Conservation (phyloP, 495 filamentous ascomycete genomes). For the Pseudoneurospora amorphoporcata region DNA sequence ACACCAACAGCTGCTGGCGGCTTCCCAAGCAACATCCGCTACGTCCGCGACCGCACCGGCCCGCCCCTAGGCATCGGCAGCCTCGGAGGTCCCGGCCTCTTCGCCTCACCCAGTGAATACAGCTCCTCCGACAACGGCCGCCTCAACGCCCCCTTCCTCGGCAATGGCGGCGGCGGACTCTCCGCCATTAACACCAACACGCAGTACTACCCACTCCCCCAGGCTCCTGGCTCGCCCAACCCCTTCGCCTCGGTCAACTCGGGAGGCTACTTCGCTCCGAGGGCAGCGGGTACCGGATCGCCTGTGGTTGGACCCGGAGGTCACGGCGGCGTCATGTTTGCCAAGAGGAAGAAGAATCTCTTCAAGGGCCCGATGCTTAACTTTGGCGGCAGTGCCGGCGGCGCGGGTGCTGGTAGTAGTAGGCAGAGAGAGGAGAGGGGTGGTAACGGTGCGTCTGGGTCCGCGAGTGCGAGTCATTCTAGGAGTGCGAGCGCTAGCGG, state of each 20-base stretch:
- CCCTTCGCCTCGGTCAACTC: constrained; percentile 3
- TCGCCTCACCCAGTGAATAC: constrained; percentile 3
- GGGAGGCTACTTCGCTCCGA: not conserved
- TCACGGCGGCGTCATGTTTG: constrained; percentile 66
- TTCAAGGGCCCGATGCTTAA: constrained; percentile 78
- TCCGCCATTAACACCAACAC: not conserved
- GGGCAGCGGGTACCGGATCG: not conserved
- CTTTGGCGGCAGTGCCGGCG: constrained; percentile 22
- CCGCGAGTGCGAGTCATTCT: constrained; percentile 22
- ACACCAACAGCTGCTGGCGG: constrained; percentile 66
- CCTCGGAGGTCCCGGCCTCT: constrained; percentile 15
- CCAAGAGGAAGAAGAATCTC: constrained; percentile 75
- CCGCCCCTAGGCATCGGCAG: constrained; percentile 19
- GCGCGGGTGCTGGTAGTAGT: constrained; percentile 20
- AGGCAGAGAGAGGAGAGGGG: constrained; percentile 3
- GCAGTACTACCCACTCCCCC: not conserved
- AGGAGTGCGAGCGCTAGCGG: constrained; percentile 44
- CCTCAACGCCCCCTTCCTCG: not conserved
- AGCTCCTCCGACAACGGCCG: not conserved
- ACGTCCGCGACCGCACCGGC: constrained; percentile 52
- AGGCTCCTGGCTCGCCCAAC: not conserved
- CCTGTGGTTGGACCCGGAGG: constrained; percentile 9
- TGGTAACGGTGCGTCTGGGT: constrained; percentile 19
- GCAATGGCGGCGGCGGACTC: not conserved
- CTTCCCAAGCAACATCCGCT: constrained; percentile 80